Conservation (phyloP, 192 early-diverging fungal genomes). For the Coemansia biformis region DNA sequence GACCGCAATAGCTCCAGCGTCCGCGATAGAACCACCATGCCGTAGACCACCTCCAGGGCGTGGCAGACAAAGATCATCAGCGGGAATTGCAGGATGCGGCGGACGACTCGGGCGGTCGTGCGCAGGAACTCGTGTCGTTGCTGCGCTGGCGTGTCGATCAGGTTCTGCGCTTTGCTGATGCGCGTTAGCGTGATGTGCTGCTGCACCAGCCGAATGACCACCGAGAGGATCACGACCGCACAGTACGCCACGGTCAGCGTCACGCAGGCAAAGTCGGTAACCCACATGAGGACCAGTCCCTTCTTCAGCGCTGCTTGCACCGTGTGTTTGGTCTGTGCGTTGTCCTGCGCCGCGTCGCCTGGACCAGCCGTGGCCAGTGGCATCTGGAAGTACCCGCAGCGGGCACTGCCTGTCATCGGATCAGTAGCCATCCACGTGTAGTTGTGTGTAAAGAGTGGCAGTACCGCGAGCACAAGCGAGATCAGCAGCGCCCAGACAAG, state of each 20-base stretch:
- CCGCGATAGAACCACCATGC: slow-evolving; percentile 21
- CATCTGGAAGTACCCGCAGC: slow-evolving; percentile 38
- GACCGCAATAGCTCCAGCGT: slow-evolving; percentile 23
- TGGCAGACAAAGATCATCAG: slow-evolving; percentile 45
- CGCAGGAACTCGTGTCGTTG: slow-evolving; percentile 29
- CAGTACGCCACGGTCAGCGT: slow-evolving; percentile 44
- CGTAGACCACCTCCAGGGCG: slow-evolving; percentile 40
- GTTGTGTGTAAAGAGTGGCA: slow-evolving; percentile 35
- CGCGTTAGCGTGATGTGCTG: slow-evolving; percentile 16
- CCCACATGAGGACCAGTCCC: slow-evolving; percentile 41
- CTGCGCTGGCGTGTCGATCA: slow-evolving; percentile 18
- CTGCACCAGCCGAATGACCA: slow-evolving; percentile 36
- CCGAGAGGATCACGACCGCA: slow-evolving; percentile 32
- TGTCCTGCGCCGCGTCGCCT: not conserved
- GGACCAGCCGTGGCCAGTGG: slow-evolving; percentile 16
- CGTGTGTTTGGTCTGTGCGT: slow-evolving; percentile 18
- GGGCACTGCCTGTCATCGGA: slow-evolving; percentile 32
- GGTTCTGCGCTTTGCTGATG: slow-evolving; percentile 11
- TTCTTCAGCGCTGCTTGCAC: slow-evolving; percentile 29
- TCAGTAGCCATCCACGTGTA: slow-evolving; percentile 39
- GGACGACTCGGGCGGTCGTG: slow-evolving; percentile 26
- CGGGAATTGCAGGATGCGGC: slow-evolving; percentile 47
- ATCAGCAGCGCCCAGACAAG: slow-evolving; percentile 13
- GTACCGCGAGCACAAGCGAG: slow-evolving; percentile 20
- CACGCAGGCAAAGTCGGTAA: slow-evolving; percentile 44